Evolutionary conservation across 2,329 filamentous ascomycete genomes (phyloP).

Genomic region (Fonsecaea multimorphosa): DNA sequence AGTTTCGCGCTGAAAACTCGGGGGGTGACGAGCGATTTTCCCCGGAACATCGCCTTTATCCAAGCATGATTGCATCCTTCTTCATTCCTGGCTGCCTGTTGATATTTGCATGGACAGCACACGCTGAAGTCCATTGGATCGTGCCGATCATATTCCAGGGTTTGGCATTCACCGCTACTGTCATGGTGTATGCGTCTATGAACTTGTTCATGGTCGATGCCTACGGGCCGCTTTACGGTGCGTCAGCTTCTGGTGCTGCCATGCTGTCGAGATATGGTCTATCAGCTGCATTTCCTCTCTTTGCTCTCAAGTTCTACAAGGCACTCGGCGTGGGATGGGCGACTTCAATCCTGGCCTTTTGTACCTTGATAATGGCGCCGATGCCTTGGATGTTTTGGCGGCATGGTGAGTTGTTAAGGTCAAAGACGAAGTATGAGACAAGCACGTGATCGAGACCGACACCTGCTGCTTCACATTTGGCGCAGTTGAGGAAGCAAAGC

Average conservation of each 20-base stretch:
- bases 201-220: constrained; percentile 52
- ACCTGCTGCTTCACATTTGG: neutral
- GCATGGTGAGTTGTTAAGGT: constrained; percentile 45
- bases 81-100: constrained; percentile 63
- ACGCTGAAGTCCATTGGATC: constrained; percentile 43
- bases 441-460: constrained; percentile 20
- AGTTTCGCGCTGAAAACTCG: constrained; percentile 21
- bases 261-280: constrained; percentile 43
- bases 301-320: constrained; percentile 50
- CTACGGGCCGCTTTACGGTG: constrained; percentile 49
- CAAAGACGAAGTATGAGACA: constrained; percentile 41
- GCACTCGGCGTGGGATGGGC: constrained; percentile 51
- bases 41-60: constrained; percentile 41
- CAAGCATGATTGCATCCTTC: constrained; percentile 41
- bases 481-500: neutral
- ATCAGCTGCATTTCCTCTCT: constrained; percentile 48
- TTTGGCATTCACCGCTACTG: constrained; percentile 39
- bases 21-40: constrained; percentile 23
- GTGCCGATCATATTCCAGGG: constrained; percentile 42
- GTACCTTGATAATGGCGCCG: constrained; percentile 46
- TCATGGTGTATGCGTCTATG: constrained; percentile 45
- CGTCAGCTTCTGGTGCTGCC: constrained; percentile 45
- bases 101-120: constrained; percentile 71
- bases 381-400: constrained; percentile 47
- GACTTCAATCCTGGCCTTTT: constrained; percentile 48